Evolutionary conservation across 2,329 filamentous ascomycete species (phyloP).

Genomic region (Paracamarosporium sp.): DNA sequence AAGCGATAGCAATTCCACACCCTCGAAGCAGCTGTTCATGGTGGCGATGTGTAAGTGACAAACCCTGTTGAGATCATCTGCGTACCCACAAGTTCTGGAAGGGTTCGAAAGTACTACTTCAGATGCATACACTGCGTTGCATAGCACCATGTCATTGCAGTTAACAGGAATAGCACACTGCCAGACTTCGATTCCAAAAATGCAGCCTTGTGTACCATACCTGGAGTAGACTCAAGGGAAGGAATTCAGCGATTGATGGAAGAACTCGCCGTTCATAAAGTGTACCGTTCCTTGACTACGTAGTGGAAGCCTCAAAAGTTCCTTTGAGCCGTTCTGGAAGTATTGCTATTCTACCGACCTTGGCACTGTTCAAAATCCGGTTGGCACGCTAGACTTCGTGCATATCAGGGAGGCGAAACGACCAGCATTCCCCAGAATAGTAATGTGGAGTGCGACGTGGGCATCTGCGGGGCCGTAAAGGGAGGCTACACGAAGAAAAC

Average conservation of each 20-base stretch:
- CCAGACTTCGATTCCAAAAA: conserved; percentile 1
- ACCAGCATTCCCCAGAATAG: conserved; percentile 9
- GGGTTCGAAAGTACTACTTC: neutral
- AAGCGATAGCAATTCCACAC: neutral
- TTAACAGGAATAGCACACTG: neutral
- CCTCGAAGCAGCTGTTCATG: neutral
- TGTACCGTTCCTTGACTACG: conserved; percentile 1
- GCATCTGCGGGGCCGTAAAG: conserved; percentile 2
- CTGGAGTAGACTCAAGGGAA: conserved; percentile 4
- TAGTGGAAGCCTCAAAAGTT: conserved; percentile 20
- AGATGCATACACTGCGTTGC: neutral
- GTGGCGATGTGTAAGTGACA: neutral
- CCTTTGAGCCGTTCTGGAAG: conserved; percentile 33
- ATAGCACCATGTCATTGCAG: neutral
- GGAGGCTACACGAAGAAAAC: neutral
- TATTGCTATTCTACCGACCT: conserved; percentile 23
- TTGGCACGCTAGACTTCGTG: conserved; percentile 15
- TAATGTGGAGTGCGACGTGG: conserved; percentile 11
- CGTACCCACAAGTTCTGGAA: neutral
- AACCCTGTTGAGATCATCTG: neutral
- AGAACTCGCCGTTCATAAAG: conserved; percentile 9
- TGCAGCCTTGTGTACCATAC: conserved; percentile 8
- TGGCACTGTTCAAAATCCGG: conserved; percentile 13
- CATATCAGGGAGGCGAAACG: conserved; percentile 13
- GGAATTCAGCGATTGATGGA: conserved; percentile 26